Percentiles rank a stretch among this genome's conserved stretches.
Evolutionary conservation across 352 stramenopile species (phyloP).

Genomic region (Lagenidium giganteum): DNA sequence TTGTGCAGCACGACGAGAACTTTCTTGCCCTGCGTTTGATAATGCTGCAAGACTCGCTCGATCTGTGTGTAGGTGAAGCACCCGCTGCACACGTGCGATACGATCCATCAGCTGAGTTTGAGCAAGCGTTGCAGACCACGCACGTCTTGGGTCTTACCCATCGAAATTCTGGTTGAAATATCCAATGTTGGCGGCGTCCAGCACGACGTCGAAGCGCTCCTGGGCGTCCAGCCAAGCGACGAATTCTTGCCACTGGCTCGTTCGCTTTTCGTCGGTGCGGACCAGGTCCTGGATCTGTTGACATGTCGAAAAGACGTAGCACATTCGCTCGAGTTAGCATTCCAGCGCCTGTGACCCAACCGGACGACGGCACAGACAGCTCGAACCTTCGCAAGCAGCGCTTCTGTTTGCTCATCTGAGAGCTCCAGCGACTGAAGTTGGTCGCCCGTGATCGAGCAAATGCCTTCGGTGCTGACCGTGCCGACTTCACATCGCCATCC

Average conservation of each 20-base stretch:
- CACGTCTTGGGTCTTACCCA: slow-evolving; percentile 30
- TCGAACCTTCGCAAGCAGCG: slow-evolving; percentile 62
- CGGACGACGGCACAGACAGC: background rate
- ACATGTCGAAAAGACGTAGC: background rate
- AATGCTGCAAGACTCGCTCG: slow-evolving; percentile 90
- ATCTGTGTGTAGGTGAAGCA: slow-evolving; percentile 97
- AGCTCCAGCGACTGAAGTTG: slow-evolving; percentile 71
- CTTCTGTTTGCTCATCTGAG: slow-evolving; percentile 23
- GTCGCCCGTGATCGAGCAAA: slow-evolving; percentile 57
- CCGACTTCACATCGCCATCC: slow-evolving; percentile 56
- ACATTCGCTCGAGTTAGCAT: slow-evolving; percentile 2
- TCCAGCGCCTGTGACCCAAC: background rate
- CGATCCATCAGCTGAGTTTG: background rate
- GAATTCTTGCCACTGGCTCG: slow-evolving; percentile 76
- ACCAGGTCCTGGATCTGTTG: slow-evolving; percentile 74
- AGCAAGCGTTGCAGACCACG: background rate
- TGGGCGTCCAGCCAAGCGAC: slow-evolving; percentile 70
- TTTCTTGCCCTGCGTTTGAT: slow-evolving; percentile 81
- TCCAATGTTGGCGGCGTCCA: slow-evolving; percentile 98
- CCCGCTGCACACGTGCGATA: slow-evolving; percentile 34
- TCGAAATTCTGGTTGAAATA: slow-evolving; percentile 97
- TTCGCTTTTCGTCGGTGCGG: slow-evolving; percentile 61
- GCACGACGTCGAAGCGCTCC: slow-evolving; percentile 89
- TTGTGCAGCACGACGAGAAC: slow-evolving; percentile 95
- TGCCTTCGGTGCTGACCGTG: slow-evolving; percentile 39